Conservation (phyloP, 257 asterid species). For the Cinchona pubescens region DNA sequence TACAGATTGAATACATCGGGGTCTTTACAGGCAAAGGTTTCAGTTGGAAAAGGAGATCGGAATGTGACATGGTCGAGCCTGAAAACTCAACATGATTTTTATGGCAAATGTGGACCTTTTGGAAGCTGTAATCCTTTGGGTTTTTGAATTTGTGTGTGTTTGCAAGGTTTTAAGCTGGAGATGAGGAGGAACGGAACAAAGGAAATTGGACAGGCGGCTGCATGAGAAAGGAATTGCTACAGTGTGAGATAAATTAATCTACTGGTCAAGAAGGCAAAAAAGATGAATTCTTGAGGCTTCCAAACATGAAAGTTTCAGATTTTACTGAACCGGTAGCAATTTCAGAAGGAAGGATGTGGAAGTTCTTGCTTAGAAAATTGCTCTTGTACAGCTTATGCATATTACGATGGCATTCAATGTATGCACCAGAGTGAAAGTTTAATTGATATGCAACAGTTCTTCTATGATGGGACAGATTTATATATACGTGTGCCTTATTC, state of each 20-base stretch:
- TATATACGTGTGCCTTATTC: slow-evolving; percentile 46
- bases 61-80: slow-evolving; percentile 8
- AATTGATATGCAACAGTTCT: slow-evolving; percentile 40
- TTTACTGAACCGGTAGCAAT: slow-evolving; percentile 26
- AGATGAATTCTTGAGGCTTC: slow-evolving; percentile 49
- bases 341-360: slow-evolving; percentile 30
- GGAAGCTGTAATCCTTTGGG: slow-evolving; percentile 35
- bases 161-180: slow-evolving; percentile 40
- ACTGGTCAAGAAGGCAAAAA: slow-evolving; percentile 9
- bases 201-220: slow-evolving; percentile 58
- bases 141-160: slow-evolving; percentile 44
- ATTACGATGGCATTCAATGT: slow-evolving; percentile 26
- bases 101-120: slow-evolving; percentile 43
- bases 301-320: slow-evolving; percentile 41
- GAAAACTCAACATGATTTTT: slow-evolving; percentile 8
- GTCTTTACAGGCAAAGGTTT: slow-evolving; percentile 6
- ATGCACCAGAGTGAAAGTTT: slow-evolving; percentile 30
- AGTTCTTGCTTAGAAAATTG: slow-evolving; percentile 29
- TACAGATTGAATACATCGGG: slow-evolving; percentile 18
- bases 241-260: slow-evolving; percentile 24
- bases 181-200: slow-evolving; percentile 37
- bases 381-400: slow-evolving; percentile 32
- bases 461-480: slow-evolving; percentile 35
- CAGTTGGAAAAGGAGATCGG: slow-evolving; percentile 3
- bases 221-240: slow-evolving; percentile 30